Conservation (phyloP, 1,139 yeast genomes). For the Taphrina deformans region DNA sequence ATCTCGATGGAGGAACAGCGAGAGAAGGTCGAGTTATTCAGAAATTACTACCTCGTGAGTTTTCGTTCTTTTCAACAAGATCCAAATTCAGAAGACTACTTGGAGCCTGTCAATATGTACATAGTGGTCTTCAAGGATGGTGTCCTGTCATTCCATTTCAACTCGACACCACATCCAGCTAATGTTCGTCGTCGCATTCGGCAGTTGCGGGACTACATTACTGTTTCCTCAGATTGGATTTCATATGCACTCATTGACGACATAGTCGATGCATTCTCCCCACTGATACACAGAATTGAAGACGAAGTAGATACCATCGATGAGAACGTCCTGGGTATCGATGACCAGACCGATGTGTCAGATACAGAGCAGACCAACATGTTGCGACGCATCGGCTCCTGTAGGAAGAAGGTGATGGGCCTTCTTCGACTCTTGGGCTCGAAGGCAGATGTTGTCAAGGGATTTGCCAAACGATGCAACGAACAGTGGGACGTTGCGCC, state of each 20-base stretch:
- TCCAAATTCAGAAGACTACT: slow-evolving; percentile 55
- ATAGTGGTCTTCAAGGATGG: slow-evolving; percentile 88
- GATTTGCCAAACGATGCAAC: slow-evolving; percentile 85
- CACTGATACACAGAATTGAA: slow-evolving; percentile 90
- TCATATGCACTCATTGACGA: slow-evolving; percentile 96
- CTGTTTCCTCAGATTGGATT: slow-evolving; percentile 93
- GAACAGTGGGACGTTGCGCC: slow-evolving; percentile 80
- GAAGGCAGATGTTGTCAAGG: slow-evolving; percentile 94
- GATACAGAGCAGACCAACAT: slow-evolving; percentile 58
- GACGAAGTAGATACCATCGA: slow-evolving; percentile 89
- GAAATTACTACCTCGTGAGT: slow-evolving; percentile 86
- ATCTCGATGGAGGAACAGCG: slow-evolving; percentile 90
- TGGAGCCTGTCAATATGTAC: slow-evolving; percentile 89
- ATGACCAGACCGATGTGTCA: slow-evolving; percentile 43
- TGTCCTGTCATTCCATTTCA: slow-evolving; percentile 88
- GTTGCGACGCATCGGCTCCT: slow-evolving; percentile 91
- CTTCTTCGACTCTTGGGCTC: slow-evolving; percentile 78
- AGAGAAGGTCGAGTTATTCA: slow-evolving; percentile 90
- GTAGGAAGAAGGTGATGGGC: slow-evolving; percentile 92
- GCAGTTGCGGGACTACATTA: slow-evolving; percentile 77
- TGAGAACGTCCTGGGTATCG: slow-evolving; percentile 79
- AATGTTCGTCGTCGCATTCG: slow-evolving; percentile 93
- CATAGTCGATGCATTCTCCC: slow-evolving; percentile 95
- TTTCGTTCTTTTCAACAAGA: slow-evolving; percentile 84
- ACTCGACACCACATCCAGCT: slow-evolving; percentile 93